phyloP scores from a whole-genome alignment of 352 stramenopile species.

The Halophytophthora batemanensis region DNA sequence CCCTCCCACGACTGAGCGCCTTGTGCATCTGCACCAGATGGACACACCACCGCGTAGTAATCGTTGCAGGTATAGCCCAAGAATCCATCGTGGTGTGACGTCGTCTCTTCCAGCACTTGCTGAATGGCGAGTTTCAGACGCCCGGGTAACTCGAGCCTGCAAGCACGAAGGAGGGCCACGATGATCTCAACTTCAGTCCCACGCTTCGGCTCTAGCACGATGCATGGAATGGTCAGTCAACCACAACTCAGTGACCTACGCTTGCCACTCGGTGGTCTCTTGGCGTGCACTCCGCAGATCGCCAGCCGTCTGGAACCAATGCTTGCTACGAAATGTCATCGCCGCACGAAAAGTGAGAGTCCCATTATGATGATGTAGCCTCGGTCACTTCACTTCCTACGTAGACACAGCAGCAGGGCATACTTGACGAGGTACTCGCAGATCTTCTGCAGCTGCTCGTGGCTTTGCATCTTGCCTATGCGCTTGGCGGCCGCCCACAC shows the following conservation, averaged over 20 bases:
- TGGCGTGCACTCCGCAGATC: constrained; percentile 46
- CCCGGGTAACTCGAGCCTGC: constrained; percentile 47
- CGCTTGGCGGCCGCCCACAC: constrained; percentile 53
- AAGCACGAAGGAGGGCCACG: background rate
- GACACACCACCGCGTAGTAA: constrained; percentile 20
- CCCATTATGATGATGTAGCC: constrained; percentile 1
- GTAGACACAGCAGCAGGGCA: background rate
- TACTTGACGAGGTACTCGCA: constrained; percentile 65
- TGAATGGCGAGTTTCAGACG: constrained; percentile 67
- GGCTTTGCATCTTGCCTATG: constrained; percentile 47
- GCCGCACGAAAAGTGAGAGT: constrained; percentile 2
- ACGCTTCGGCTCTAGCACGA: no score
- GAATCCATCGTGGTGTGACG: constrained; percentile 4
- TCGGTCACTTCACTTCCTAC: background rate
- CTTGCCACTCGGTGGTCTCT: constrained; percentile 44
- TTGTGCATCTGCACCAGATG: constrained; percentile 11
- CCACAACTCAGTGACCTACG: no score
- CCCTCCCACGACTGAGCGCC: constrained; percentile 9
- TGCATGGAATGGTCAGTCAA: no score
- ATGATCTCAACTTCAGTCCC: no score
- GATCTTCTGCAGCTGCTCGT: constrained; percentile 49
- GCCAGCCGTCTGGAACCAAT: constrained; percentile 66
- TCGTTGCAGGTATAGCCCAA: constrained; percentile 22
- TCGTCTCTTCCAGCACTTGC: constrained; percentile 45
- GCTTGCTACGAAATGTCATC: constrained; percentile 42